Conservation (phyloP, 179 eudicot genomes). For the Camellia oleifera region DNA sequence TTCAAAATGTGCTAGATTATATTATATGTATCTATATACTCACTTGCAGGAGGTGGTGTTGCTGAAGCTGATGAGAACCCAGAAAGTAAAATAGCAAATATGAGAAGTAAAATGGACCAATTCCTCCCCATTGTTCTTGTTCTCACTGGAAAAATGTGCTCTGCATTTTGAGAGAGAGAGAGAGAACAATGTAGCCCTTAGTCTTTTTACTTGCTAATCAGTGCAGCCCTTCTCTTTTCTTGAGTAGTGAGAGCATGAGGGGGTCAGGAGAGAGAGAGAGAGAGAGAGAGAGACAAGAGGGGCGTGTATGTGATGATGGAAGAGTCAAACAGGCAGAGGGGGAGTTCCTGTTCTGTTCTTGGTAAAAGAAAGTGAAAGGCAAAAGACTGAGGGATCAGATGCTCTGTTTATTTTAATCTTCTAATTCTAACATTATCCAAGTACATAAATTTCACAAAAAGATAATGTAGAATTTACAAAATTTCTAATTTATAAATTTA, state of each 20-base stretch:
- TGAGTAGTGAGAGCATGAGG: conserved; percentile 9
- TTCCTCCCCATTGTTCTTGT: conserved; percentile 32
- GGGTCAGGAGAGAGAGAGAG: background rate
- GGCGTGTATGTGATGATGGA: background rate
- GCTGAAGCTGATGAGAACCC: conserved; percentile 74
- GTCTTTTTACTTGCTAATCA: conserved; percentile 10
- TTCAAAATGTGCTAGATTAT: background rate
- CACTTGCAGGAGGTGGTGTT: conserved; percentile 82
- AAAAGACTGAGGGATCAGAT: conserved; percentile 12
- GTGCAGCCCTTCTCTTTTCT: conserved; percentile 4
- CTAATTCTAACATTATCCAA: background rate
- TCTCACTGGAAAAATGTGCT: conserved; percentile 13
- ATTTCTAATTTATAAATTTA: too few relatives aligned
- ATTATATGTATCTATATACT: conserved; percentile 8
- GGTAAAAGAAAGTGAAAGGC: conserved; percentile 4
- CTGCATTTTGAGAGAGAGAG: conserved; percentile 16
- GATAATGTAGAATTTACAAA: too few relatives aligned
- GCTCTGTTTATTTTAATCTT: conserved; percentile 10
- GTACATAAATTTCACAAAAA: too few relatives aligned
- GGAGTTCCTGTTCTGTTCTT: conserved; percentile 35
- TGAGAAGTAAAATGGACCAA: conserved; percentile 32
- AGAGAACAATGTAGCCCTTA: background rate
- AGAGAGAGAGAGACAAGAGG: too few relatives aligned
- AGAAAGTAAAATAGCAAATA: conserved; percentile 41
- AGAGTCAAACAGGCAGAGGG: conserved; percentile 16